Conservation (phyloP, 129 eudicot genomes). For the Ambrosia trifida region DNA sequence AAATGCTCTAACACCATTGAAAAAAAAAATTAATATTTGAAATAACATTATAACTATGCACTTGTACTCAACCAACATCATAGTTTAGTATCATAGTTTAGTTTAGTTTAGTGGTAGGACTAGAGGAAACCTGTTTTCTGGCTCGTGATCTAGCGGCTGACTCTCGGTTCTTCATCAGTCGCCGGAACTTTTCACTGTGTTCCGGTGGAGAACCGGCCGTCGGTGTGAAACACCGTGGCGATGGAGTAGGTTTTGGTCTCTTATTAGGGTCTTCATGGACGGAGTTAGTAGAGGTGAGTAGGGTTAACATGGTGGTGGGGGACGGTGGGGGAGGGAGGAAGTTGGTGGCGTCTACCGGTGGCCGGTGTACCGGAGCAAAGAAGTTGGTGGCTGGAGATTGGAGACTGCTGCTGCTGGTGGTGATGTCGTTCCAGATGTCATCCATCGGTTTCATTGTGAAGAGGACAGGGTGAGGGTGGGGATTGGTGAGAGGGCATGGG, state of each 20-base stretch:
- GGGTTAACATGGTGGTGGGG: conserved; percentile 29
- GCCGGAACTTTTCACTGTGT: conserved; percentile 38
- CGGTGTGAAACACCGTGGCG: not conserved
- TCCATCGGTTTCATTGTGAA: conserved; percentile 37
- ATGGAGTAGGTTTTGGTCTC: conserved; percentile 13
- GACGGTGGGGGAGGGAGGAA: conserved; percentile 27
- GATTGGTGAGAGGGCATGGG: too few relatives aligned
- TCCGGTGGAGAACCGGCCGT: conserved; percentile 18
- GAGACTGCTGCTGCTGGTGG: not conserved
- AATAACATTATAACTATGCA: too few relatives aligned
- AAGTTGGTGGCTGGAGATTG: conserved; percentile 30
- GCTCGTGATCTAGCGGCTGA: conserved; percentile 67
- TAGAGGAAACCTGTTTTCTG: conserved; percentile 42
- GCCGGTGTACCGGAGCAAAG: conserved; percentile 20
- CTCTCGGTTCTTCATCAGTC: conserved; percentile 55
- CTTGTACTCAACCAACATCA: too few relatives aligned
- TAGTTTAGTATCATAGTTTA: too few relatives aligned
- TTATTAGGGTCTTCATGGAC: conserved; percentile 18
- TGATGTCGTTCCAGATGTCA: conserved; percentile 47
- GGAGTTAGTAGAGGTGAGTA: conserved; percentile 27
- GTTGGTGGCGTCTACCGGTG: conserved; percentile 20
- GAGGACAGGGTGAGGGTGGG: not conserved
- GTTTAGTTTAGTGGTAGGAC: too few relatives aligned
- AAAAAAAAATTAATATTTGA: too few relatives aligned
- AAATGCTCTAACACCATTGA: too few relatives aligned